Percentiles rank a stretch among this genome's conserved stretches.
Evolutionary conservation across 129 eudicot genomes (phyloP).

Genomic region (Flaveria robusta): DNA sequence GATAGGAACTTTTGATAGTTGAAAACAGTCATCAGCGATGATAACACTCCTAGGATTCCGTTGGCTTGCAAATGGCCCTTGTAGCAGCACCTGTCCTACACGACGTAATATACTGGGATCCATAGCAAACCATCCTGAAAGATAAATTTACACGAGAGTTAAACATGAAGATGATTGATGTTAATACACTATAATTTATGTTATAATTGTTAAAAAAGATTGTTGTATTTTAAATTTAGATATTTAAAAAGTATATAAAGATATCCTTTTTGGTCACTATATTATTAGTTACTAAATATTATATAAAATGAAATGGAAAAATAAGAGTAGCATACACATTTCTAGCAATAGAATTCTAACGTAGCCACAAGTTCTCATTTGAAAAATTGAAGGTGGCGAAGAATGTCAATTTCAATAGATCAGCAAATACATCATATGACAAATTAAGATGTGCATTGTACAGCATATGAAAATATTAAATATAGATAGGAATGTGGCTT

Average conservation of each 20-base stretch:
- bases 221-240: background rate
- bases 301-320: background rate
- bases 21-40: conserved; percentile 89
- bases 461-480: background rate
- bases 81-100: conserved; percentile 81
- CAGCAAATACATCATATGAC: background rate
- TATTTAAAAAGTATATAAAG: background rate
- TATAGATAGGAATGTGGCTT: background rate
- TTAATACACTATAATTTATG: background rate
- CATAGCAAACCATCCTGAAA: conserved; percentile 86
- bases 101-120: conserved; percentile 80
- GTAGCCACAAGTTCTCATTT: background rate
- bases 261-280: background rate
- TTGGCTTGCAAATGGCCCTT: conserved; percentile 68
- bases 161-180: background rate
- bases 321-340: background rate
- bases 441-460: background rate
- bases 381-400: background rate
- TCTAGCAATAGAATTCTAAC: background rate
- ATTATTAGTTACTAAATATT: background rate
- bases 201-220: background rate
- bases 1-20: conserved; percentile 48
- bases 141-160: conserved; percentile 1
- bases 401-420: background rate
- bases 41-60: conserved; percentile 73